Base-by-base conservation (phyloP, 352 stramenopile species). In the Phytopythium cucurbitacearum region DNA sequence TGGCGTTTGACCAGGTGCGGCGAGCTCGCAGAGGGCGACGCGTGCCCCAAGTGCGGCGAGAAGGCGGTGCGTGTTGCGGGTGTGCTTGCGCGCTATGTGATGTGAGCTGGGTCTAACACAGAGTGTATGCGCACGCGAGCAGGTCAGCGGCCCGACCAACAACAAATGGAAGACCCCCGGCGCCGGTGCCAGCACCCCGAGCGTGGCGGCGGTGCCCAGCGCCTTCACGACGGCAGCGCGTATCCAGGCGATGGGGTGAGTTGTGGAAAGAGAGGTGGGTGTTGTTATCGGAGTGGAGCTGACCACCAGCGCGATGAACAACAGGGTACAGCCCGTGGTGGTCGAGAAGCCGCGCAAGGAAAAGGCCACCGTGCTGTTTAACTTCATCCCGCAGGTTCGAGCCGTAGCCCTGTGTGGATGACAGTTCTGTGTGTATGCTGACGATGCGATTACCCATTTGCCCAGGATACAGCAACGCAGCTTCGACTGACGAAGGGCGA, bases 401-500 rank as follows among this genome's bases (percentile, higher is more conserved):
- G 9, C 8, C n/a, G 16, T 7, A 9, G 4, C 5, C 16, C 6
- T 32, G 33, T 37, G 1, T 13, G 37, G 5, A 39, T 7, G 32
- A 32, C 6, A 16, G 5, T 9, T 4, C 33, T 4, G 33, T n/a
- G 7, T 10, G 7, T 10, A 9, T 11, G n/a, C 41, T 12, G 21
- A 16, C 28, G 10, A 38, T 7, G 32, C 7, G n/a, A 35, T 57
- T 21, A 46, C 28, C 16, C 8, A 34, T 35, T 37, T 12, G 6
- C 40, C 4, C 59, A 84, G 58, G 82, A 93, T 47, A 55, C 65
- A 34, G 58, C 63, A n/a, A 85, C 80, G 45, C 82, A 93, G 59
- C 62, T 93, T n/a, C 64, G 59, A 8, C 60, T 93, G 34, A 58
- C 60, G 13, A 93, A 90, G 59, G 82, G 76, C 48, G 82, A 93